Percentiles rank a stretch among this genome's conserved stretches.
These are phyloP conservation scores for Stephanodiscus minutulus DNA, from an alignment of 108 stramenopile genomes.

Conservation along the genomic window DNA sequence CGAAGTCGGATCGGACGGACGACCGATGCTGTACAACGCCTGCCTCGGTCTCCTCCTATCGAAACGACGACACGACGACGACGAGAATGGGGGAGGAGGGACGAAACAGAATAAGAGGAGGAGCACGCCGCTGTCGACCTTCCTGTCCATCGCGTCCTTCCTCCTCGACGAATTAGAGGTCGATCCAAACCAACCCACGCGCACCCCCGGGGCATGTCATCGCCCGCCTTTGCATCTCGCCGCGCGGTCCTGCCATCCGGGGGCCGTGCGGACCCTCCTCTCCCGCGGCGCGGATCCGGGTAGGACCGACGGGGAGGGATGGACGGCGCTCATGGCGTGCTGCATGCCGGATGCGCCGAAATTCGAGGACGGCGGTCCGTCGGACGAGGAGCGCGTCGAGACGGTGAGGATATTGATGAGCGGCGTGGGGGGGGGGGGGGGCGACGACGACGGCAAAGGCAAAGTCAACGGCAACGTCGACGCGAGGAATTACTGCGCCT, in stretches of 20 bases:
- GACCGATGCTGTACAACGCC: conserved; percentile 40
- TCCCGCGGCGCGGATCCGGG: conserved; percentile 24
- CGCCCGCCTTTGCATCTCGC: conserved; percentile 46
- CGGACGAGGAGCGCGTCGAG: conserved; percentile 30
- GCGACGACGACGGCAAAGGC: not conserved
- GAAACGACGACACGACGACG: not conserved
- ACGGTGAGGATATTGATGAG: conserved; percentile 29
- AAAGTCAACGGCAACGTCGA: conserved; percentile 6
- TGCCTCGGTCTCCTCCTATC: conserved; percentile 46
- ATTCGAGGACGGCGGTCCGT: conserved; percentile 38
- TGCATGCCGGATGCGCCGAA: conserved; percentile 43
- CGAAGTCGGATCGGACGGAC: conserved; percentile 37
- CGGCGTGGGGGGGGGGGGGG: not conserved
- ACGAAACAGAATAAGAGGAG: not conserved
- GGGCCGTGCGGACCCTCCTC: no score
- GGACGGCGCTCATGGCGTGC: conserved; percentile 51
- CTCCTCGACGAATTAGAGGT: conserved; percentile 36
- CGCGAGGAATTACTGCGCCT: conserved; percentile 46
- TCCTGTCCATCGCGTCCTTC: conserved; percentile 36
- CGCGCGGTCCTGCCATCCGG: conserved; percentile 22
- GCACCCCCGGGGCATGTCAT: conserved; percentile 38
- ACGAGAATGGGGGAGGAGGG: not conserved
- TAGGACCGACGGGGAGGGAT: conserved; percentile 41
- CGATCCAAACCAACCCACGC: conserved; percentile 38
- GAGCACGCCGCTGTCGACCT: conserved; percentile 34